Evolutionary conservation across 352 stramenopile species (phyloP), one percentile per base, ranked within the genome.

Genomic region (Phytophthora citrophthora): DNA sequence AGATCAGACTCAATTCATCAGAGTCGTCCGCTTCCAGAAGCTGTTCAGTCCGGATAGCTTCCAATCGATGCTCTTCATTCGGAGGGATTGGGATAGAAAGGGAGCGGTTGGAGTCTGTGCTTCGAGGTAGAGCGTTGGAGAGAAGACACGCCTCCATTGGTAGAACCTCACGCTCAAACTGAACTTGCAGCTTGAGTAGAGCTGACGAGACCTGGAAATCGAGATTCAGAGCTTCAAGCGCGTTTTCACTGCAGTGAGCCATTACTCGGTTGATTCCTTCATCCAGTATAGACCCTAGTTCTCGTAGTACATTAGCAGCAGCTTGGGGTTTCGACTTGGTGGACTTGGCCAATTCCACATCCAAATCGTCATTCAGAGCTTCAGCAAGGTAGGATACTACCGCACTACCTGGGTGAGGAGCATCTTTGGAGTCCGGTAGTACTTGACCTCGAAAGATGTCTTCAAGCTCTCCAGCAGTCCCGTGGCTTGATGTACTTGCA

Each of bases 221-320:
- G 34, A 24, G 16, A 20, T 57, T 24, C 13, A 29, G 20, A 16
- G 15, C 43, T 26, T 29, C 23, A 9, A 29, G 6, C 2, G 24
- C 40, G 8, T 50, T 56, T n/a, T 60, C 38, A 36, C 40, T 34
- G 36, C 52, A 64, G 23, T 70, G 49, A 11, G 24, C 32, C 56
- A 63, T 48, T 7, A 72, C 63, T 15, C 64, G 51, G 20, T 61
- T 64, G 52, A 64, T 40, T 10, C 58, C 53, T 61, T 67, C 57
- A 15, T 72, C 52, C 12, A 71, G 49, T 5, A 54, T 39, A 15
- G 15, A 63, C 5, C 79, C 49, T 9, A 88, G 51, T n/a, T 73
- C 51, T 52, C 83, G 73, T 36, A 87, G 74, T 9, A 89, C 76
- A 7, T 65, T 77, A 45, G 74, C 62, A 27, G 83, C 67, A 16